A percentile compares a stretch with the other conserved stretches of the same genome.
These are phyloP conservation scores for Candida khao-thaluensis DNA, from an alignment of 805 yeast species.

Conservation along the genomic window DNA sequence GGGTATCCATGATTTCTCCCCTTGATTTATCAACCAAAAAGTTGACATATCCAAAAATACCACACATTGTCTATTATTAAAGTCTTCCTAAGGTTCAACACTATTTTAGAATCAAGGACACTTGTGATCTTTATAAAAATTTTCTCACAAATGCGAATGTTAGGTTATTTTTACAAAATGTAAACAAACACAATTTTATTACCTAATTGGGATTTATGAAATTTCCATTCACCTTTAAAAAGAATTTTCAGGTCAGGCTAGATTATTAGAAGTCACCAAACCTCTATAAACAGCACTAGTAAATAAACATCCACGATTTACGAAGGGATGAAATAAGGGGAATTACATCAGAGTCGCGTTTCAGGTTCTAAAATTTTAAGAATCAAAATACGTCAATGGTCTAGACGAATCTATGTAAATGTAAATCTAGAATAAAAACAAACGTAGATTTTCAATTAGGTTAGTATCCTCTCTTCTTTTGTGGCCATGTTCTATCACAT, in stretches of 20 bases:
- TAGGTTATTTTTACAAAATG: conserved; percentile 10
- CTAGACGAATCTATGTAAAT: too few relatives aligned
- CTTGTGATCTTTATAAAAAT: conserved; percentile 9
- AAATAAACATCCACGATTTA: neutral
- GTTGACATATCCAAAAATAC: conserved; percentile 97
- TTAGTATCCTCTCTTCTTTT: neutral
- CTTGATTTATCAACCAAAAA: conserved; percentile 87
- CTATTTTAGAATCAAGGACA: neutral
- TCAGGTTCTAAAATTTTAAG: neutral
- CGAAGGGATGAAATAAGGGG: neutral
- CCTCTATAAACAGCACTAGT: neutral
- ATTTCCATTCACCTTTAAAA: neutral
- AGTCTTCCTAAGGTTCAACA: neutral
- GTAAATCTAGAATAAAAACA: too few relatives aligned
- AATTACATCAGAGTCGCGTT: neutral
- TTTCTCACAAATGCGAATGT: conserved; percentile 7
- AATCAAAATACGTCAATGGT: too few relatives aligned
- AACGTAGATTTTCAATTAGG: neutral
- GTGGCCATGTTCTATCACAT: neutral
- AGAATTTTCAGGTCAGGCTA: neutral
- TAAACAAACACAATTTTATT: conserved; percentile 11
- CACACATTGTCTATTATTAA: conserved; percentile 47
- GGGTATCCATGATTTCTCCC: conserved; percentile 87
- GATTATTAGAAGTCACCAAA: neutral
- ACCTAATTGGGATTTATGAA: conserved; percentile 8